Evolutionary conservation across 257 asterid species (phyloP).

Genomic region (Solanum okadae): DNA sequence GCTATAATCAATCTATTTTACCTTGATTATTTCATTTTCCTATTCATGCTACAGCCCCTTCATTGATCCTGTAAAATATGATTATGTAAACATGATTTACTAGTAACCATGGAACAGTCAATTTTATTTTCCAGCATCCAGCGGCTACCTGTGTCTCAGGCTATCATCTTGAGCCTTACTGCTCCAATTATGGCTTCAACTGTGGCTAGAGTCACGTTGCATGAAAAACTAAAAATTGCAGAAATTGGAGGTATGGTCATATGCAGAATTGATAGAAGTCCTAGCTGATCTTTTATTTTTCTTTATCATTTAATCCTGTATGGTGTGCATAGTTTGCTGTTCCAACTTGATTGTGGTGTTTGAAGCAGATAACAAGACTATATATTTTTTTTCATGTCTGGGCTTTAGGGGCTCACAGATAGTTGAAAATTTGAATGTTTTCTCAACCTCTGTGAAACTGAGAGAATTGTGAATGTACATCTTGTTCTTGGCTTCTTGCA

Average conservation of each 20-base stretch:
- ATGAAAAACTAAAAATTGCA: constrained; percentile 24
- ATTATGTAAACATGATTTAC: constrained; percentile 5
- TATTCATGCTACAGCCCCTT: background rate
- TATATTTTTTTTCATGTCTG: background rate
- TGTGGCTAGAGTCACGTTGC: constrained; percentile 24
- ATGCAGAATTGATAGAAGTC: background rate
- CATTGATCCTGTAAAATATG: background rate
- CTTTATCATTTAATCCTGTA: background rate
- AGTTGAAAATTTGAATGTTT: background rate
- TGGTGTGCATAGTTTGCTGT: background rate
- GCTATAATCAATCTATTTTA: background rate
- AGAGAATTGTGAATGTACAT: background rate
- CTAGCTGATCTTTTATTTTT: background rate
- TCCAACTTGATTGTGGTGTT: background rate
- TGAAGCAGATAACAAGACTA: background rate
- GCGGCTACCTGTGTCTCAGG: constrained; percentile 25
- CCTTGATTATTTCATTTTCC: background rate
- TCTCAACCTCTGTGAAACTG: background rate
- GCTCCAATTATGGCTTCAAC: constrained; percentile 33
- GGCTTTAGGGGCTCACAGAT: background rate
- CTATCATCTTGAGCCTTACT: constrained; percentile 23
- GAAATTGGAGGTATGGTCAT: constrained; percentile 29
- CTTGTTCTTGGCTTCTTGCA: background rate
- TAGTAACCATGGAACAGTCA: constrained; percentile 13
- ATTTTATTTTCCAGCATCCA: constrained; percentile 30